Evolutionary conservation across 2,329 filamentous ascomycete genomes (phyloP).

Genomic region (Botrytis fragariae): DNA sequence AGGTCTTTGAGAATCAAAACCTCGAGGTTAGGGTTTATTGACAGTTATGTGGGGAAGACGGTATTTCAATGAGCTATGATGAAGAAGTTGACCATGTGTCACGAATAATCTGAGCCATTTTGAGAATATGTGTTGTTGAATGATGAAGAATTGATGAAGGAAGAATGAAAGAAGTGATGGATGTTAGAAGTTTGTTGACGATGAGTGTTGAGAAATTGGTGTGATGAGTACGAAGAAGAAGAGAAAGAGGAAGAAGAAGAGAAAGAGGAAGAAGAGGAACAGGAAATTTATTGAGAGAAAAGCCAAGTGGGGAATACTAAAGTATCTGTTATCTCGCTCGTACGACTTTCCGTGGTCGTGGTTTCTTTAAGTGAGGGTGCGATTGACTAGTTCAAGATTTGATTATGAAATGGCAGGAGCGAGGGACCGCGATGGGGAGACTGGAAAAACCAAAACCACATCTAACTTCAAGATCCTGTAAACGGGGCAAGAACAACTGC

Average conservation of each 20-base stretch:
- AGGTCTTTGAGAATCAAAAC: background rate
- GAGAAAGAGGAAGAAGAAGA: background rate
- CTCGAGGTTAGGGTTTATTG: background rate
- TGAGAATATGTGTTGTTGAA: background rate
- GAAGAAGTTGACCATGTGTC: slow-evolving; percentile 2
- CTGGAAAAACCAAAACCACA: background rate
- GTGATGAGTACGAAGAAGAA: background rate
- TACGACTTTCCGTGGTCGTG: background rate
- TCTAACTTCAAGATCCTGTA: background rate
- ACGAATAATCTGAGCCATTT: background rate
- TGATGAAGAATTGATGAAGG: background rate
- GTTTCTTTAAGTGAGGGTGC: background rate
- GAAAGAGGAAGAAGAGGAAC: background rate
- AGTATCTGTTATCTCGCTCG: background rate
- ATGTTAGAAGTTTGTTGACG: background rate
- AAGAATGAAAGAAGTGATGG: background rate
- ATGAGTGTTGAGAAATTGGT: background rate
- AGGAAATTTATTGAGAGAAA: background rate
- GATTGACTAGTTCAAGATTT: background rate
- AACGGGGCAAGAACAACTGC: background rate
- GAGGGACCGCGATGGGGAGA: background rate
- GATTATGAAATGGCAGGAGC: background rate
- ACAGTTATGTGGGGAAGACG: background rate
- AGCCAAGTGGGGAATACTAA: background rate
- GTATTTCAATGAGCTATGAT: slow-evolving; percentile 9